These are phyloP conservation scores for Pythium folliculosum DNA, from an alignment of 352 stramenopile species.

Conservation along the genomic window DNA sequence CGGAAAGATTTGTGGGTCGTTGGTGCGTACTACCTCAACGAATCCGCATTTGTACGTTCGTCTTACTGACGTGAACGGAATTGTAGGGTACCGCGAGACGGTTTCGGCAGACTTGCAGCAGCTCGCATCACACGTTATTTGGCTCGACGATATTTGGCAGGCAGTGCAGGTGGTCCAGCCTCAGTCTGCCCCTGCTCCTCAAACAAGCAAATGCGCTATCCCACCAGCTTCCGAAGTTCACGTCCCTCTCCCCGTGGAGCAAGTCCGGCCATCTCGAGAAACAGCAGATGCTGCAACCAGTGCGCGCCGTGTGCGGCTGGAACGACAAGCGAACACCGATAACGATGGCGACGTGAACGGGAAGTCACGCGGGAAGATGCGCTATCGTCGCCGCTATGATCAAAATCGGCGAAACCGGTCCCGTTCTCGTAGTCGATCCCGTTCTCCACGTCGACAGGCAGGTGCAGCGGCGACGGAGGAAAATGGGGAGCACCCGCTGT, in stretches of 20 bases:
- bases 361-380: background rate
- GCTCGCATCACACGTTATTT: slow-evolving; percentile 73
- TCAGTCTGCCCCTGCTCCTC: background rate
- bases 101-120: slow-evolving; percentile 81
- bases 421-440: slow-evolving; percentile 17
- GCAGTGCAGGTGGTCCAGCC: slow-evolving; percentile 4
- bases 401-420: slow-evolving; percentile 16
- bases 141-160: slow-evolving; percentile 68
- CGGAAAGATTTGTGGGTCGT: slow-evolving; percentile 88
- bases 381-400: slow-evolving; percentile 11
- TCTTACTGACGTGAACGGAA: background rate
- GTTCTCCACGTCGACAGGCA: slow-evolving; percentile 8
- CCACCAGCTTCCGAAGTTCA: background rate
- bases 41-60: background rate
- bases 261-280: background rate
- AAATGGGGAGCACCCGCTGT: slow-evolving; percentile 6
- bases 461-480: background rate
- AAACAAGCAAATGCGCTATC: background rate
- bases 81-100: slow-evolving; percentile 65
- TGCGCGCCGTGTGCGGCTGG: slow-evolving; percentile 15
- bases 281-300: background rate
- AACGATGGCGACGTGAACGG: background rate
- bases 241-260: background rate
- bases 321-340: slow-evolving; percentile 14
- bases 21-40: slow-evolving; percentile 37